phyloP scores from a whole-genome alignment of 495 filamentous ascomycete genomes.

The Daldinia caldariorum region DNA sequence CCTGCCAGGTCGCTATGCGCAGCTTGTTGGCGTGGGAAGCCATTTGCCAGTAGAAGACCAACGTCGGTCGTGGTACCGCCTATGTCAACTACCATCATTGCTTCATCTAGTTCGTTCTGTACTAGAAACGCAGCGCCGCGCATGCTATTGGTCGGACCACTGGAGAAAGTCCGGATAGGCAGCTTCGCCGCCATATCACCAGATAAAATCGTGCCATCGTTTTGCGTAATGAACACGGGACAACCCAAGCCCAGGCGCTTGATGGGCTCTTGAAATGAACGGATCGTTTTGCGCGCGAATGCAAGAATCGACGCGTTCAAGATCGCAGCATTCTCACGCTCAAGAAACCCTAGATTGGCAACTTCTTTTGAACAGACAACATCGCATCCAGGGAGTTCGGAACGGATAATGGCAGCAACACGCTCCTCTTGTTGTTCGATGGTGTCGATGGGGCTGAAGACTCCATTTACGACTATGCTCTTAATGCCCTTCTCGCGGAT shows the following conservation, averaged over 20 bases:
- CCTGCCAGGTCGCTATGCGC: constrained; percentile 62
- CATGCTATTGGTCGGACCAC: constrained; percentile 67
- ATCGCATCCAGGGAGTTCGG: constrained; percentile 58
- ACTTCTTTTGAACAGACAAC: constrained; percentile 62
- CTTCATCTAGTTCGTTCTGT: constrained; percentile 47
- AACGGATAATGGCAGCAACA: constrained; percentile 54
- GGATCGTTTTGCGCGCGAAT: constrained; percentile 62
- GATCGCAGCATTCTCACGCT: constrained; percentile 66
- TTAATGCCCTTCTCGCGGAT: constrained; percentile 58
- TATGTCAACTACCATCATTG: constrained; percentile 60
- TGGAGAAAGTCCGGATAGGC: constrained; percentile 65
- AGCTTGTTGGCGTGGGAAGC: constrained; percentile 65
- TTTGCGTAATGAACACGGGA: constrained; percentile 65
- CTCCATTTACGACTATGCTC: constrained; percentile 64
- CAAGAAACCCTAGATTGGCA: constrained; percentile 62
- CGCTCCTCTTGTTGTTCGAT: constrained; percentile 59
- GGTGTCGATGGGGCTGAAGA: constrained; percentile 67
- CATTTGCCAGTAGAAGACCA: constrained; percentile 61
- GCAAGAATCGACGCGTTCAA: constrained; percentile 64
- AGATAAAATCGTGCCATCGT: constrained; percentile 64
- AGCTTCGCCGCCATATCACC: constrained; percentile 58
- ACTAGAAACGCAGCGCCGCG: constrained; percentile 63
- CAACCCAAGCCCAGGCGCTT: constrained; percentile 57
- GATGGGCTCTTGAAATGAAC: constrained; percentile 58
- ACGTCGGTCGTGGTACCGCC: constrained; percentile 68